Conservation (phyloP, 768 basidiomycete species). For the Crepidotus variabilis region DNA sequence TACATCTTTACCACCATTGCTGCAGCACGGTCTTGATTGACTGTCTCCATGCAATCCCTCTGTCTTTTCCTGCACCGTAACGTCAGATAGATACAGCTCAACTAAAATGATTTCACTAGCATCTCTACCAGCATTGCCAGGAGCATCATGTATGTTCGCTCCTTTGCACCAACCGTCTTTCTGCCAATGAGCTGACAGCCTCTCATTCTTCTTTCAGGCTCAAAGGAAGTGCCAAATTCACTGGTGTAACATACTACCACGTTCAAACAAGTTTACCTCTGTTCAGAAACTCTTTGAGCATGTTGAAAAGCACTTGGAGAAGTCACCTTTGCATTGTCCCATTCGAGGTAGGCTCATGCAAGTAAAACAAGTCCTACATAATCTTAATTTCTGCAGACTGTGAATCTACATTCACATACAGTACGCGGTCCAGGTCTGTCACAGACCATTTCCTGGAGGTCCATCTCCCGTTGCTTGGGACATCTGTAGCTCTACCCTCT, state of each 20-base stretch:
- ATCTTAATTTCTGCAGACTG: conserved; percentile 3
- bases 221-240: conserved; percentile 3
- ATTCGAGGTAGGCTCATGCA: conserved; percentile 16
- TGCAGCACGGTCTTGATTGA: too few relatives aligned
- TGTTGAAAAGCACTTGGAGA: conserved; percentile 22
- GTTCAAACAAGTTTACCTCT: conserved; percentile 6
- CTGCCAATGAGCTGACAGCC: too few relatives aligned
- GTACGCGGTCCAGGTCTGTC: not conserved
- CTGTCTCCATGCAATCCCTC: too few relatives aligned
- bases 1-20: too few relatives aligned
- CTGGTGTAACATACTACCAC: conserved; percentile 17
- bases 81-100: not conserved
- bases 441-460: conserved; percentile 13
- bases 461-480: conserved; percentile 11
- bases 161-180: too few relatives aligned
- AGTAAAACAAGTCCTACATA: not conserved
- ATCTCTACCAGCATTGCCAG: conserved; percentile 13
- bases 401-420: not conserved
- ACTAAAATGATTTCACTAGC: conserved; percentile 7
- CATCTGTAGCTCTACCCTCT: conserved; percentile 8
- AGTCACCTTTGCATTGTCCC: conserved; percentile 21
- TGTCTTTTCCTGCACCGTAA: not conserved
- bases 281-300: conserved; percentile 17
- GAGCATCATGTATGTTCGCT: too few relatives aligned
- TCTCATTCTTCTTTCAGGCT: too few relatives aligned